Evolutionary conservation across 2,329 filamentous ascomycete species (phyloP), one percentile per base, ranked within the genome.

Genomic region (Penicillium sp.): DNA sequence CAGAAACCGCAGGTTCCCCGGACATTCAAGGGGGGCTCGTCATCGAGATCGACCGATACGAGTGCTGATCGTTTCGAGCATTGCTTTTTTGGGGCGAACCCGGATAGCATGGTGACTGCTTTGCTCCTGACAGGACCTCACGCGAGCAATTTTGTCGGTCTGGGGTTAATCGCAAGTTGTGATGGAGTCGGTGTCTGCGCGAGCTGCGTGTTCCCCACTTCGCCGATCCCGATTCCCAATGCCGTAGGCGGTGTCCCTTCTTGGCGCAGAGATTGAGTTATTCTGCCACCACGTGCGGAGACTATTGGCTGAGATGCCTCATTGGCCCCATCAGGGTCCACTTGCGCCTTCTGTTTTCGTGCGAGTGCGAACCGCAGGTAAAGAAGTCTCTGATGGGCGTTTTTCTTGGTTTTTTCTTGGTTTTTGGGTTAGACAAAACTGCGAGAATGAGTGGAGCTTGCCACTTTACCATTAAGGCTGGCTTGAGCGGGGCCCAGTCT

Each of bases 281-380:
- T 47, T 46, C 26, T 47, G 45, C 45, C 45, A 47, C 45, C 45
- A 47, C 70, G 70, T 72, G 70, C 61, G n/a, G 3, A 3, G 16
- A 50, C 69, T 26, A 72, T 72, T 72, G 70, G 70, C n/a, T 61
- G 29, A 26, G 53, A 60, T 60, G 26, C 11, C 44, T 58, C 47
- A 47, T 44, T 56, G 35, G 57, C 58, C 57, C 45, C 53, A 46
- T 42, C 39, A 8, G 39, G 19, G 21, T 23, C 39, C 39, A 42
- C 39, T 42, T 42, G 39, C 19, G 13, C 39, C 39, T 42, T 42
- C 39, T 42, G 39, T 23, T 42, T 42, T 42, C 39, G 39, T 42
- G 23, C 19, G 11, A 13, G 39, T 21, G 19, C 39, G 19, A 42
- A 42, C 39, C 35, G n/a, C 9, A 42, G 39, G 10, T 23, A 21